Evolutionary conservation across 257 asterid species (phyloP).

Genomic region (Solanum stenotomum): DNA sequence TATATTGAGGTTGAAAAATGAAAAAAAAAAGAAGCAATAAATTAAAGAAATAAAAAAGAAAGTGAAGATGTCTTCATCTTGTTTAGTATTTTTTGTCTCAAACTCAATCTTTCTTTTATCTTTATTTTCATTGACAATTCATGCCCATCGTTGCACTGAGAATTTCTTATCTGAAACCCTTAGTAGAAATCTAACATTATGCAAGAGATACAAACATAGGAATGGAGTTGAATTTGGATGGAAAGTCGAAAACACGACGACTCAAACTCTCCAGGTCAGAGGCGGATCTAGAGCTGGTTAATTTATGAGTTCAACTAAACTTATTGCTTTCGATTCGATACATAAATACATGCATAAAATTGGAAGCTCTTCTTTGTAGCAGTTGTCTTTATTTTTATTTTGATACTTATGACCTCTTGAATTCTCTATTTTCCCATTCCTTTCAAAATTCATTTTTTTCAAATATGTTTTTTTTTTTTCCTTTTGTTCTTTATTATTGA

Average conservation of each 20-base stretch:
- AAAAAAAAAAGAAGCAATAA: background rate
- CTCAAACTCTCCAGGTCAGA: conserved; percentile 4
- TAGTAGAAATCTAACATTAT: conserved; percentile 7
- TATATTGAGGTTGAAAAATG: background rate
- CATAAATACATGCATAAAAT: background rate
- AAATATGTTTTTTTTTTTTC: background rate
- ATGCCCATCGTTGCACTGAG: conserved; percentile 20
- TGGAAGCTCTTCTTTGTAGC: background rate
- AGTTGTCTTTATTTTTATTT: background rate
- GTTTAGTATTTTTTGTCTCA: background rate
- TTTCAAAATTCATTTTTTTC: background rate
- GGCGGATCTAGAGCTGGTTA: background rate
- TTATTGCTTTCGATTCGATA: background rate
- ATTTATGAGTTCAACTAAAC: background rate
- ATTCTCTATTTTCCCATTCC: background rate
- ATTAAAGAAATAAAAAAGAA: background rate
- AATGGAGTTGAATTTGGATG: conserved; percentile 43
- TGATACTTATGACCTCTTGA: background rate
- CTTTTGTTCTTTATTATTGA: background rate
- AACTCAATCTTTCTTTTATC: background rate
- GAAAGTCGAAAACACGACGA: conserved; percentile 8
- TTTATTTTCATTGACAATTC: background rate
- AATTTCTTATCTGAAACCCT: conserved; percentile 7
- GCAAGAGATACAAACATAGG: conserved; percentile 18
- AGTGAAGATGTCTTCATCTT: background rate